These are phyloP conservation scores for Takashimella tepidaria DNA, from an alignment of 1,284 basidiomycete genomes.

Conservation along the genomic window DNA sequence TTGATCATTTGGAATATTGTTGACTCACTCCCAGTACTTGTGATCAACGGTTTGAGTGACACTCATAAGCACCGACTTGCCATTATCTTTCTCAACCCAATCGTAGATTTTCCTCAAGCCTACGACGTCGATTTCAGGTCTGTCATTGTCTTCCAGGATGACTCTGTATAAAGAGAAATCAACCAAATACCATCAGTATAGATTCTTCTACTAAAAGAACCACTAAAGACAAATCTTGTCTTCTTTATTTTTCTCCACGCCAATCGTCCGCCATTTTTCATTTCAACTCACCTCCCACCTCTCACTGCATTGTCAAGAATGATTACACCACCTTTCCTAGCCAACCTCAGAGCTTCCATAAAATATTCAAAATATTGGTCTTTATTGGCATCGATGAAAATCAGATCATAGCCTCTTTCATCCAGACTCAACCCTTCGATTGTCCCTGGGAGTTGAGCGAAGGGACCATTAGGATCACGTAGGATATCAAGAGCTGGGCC, in stretches of 20 bases:
- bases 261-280: too few species aligned
- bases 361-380: conserved; percentile 34
- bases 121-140: conserved; percentile 14
- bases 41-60: conserved; percentile 41
- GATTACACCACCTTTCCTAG: conserved; percentile 34
- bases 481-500: conserved; percentile 31
- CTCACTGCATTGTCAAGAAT: conserved; percentile 39
- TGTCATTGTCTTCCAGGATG: conserved; percentile 17
- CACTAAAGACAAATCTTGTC: too few species aligned
- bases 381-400: conserved; percentile 44
- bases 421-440: conserved; percentile 13
- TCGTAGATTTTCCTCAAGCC: conserved; percentile 40
- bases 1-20: background rate
- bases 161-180: too few species aligned
- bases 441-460: conserved; percentile 21
- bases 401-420: conserved; percentile 35
- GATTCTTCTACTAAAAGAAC: too few species aligned
- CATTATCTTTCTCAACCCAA: conserved; percentile 38
- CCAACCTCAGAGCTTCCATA: conserved; percentile 28
- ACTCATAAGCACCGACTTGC: conserved; percentile 35
- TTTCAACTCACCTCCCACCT: conserved; percentile 33
- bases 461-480: conserved; percentile 17
- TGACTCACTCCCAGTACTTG: conserved; percentile 43
- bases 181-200: too few species aligned
- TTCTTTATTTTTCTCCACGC: too few species aligned